phyloP scores from a whole-genome alignment of 1,284 basidiomycete genomes.

The Heterobasidion annosum region DNA sequence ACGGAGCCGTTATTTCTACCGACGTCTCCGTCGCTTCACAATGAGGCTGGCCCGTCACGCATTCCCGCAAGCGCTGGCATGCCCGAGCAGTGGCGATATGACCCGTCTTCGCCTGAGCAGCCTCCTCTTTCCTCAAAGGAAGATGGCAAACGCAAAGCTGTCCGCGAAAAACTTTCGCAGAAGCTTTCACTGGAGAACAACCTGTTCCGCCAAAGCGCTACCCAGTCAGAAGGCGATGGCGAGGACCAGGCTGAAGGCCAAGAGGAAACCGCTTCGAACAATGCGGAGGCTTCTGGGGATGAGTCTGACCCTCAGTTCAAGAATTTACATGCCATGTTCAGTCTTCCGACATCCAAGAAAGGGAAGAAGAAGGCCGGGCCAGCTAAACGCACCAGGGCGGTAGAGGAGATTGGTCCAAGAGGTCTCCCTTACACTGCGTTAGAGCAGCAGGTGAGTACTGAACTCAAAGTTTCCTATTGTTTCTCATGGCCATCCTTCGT shows the following conservation, averaged over 20 bases:
- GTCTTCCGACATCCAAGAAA: constrained; percentile 27
- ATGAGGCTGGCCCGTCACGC: not conserved
- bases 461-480: no score
- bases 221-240: not conserved
- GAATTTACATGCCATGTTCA: constrained; percentile 37
- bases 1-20: constrained; percentile 10
- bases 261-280: constrained; percentile 9
- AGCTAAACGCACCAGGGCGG: constrained; percentile 25
- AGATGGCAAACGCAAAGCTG: constrained; percentile 11
- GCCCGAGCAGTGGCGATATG: constrained; percentile 27
- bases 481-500: constrained; percentile 3
- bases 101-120: not conserved
- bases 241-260: constrained; percentile 10
- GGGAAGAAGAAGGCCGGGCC: constrained; percentile 19
- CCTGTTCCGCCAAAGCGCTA: constrained; percentile 12
- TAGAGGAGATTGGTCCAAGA: constrained; percentile 60
- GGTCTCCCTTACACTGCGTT: constrained; percentile 77
- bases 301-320: constrained; percentile 40
- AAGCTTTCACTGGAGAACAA: constrained; percentile 43
- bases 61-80: constrained; percentile 5
- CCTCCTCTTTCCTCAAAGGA: not conserved
- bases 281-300: constrained; percentile 22
- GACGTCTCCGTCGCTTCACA: not conserved
- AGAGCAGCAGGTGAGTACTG: constrained; percentile 61
- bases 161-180: constrained; percentile 46